A percentile compares a stretch with the other conserved stretches of the same genome.
Evolutionary conservation across 164 flowering plant genomes (phyloP).

Genomic region (Liriodendron chinense): DNA sequence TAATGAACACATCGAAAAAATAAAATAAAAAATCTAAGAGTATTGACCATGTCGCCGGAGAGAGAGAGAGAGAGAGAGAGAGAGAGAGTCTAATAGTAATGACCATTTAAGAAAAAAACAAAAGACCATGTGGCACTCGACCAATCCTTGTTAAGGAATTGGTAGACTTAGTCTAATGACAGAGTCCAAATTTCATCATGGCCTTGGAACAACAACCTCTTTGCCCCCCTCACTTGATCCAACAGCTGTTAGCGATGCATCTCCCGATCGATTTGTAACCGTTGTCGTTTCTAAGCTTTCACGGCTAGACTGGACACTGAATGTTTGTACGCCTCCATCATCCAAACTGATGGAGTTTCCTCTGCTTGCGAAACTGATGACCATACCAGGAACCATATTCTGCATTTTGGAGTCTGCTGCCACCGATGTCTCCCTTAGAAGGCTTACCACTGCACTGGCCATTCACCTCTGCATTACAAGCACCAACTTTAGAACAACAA

Average conservation of each 20-base stretch:
- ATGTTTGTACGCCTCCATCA: too few species aligned
- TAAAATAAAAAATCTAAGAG: too few species aligned
- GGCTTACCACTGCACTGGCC: background rate
- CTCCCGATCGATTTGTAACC: background rate
- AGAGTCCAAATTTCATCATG: background rate
- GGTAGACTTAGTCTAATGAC: background rate
- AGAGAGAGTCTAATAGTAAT: too few species aligned
- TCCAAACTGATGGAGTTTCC: background rate
- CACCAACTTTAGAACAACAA: too few species aligned
- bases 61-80: too few species aligned
- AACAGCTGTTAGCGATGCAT: background rate
- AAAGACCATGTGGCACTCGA: background rate
- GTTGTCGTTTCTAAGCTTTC: background rate
- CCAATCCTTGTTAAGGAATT: background rate
- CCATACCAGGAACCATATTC: background rate
- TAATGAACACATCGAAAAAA: too few species aligned
- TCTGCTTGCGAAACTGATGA: background rate
- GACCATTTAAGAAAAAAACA: too few species aligned
- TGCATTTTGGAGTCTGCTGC: background rate
- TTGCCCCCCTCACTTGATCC: background rate
- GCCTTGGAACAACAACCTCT: background rate
- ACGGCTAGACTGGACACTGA: background rate
- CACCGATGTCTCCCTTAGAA: background rate
- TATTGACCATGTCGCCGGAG: too few species aligned
- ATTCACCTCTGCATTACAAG: too few species aligned